Evolutionary conservation across 805 yeast species (phyloP), one percentile per base, ranked within the genome.

Genomic region (Saccharomycodes ludwigii): DNA sequence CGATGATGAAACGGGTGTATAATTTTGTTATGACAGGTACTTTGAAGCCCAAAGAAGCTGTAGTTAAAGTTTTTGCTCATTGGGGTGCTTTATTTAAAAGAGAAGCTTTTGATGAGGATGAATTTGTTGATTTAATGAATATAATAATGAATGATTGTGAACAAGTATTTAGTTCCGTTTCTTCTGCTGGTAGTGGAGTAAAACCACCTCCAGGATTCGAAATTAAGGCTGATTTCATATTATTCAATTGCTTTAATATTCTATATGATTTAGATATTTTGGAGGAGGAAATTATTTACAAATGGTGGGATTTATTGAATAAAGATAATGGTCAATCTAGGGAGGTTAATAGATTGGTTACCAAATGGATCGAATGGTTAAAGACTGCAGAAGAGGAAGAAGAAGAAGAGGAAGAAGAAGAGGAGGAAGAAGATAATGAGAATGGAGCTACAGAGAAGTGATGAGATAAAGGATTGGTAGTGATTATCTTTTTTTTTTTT

Each of bases 61-160:
- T 78, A 0, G 63, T 63, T 12, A 81, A 81, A 48, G 76, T 91
- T 17, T 79, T 86, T 50, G 63, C 61, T 18, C 72, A 73, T 36
- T 91, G 97, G 96, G 78, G 82, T 7, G 61, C 66, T n/a, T 57
- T 91, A 50, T 80, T 81, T 55, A 66, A 66, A 40, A 71, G 96
- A 48, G 94, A 86, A 52, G 86, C 85, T 8, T 88, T 86, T 54
- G 88, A 77, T 35, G 63, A 56, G 17, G 76, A 63, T 5, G 97
- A 91, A 42, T 82, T 77, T 54, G 62, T 77, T 26, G 94, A 85
- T 54, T 62, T 91, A 40, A 71, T 63, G 58, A 45, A 50, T 32
- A 38, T 51, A n/a, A 33, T 74, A 23, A 58, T 73, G 46, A 65
- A 44, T 11, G 37, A 38, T 9, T 47, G 52, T 27, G 54, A 46